Evolutionary conservation across 768 basidiomycete species (phyloP), one percentile per base, ranked within the genome.

Genomic region (Boletus pseudo-olivaceus): DNA sequence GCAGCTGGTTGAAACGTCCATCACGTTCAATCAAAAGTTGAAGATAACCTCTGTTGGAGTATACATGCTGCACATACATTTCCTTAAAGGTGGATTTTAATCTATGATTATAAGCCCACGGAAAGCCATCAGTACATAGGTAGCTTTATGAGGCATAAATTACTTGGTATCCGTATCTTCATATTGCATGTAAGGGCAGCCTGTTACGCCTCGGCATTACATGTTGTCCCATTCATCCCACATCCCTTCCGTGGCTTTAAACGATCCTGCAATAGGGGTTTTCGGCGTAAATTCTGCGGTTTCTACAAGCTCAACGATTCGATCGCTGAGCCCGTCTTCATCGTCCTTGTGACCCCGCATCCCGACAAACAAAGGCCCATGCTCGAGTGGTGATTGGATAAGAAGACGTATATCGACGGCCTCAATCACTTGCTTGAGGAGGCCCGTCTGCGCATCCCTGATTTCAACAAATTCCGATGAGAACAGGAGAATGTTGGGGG

Each of bases 181-280:
- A 27, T 42, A 45, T 20, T 26, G 14, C 19, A 23, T 37, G 23
- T 19, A 54, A 45, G 9, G 34, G 38, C 49, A 41, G 7, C 49
- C 23, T 20, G 6, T 29, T 29, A 29, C n/a, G 1, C n/a, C 47
- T 15, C 39, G 30, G 35, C 19, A 35, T 64, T 55, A 78, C 82
- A 87, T 84, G 63, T 86, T 83, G 62, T 88, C 87, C 85, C 87
- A 90, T 58, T 88, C 88, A 44, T 86, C 85, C 87, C 88, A 90
- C 53, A 71, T 37, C 41, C 61, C 64, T 14, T 70, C 69, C 9
- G 37, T 2, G 38, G 56, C 43, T 39, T 29, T 61, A 20, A 55
- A 55, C 7, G 51, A 27, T 32, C 58, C 66, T 26, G 53, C 50
- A 34, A 61, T 57, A 5, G 75, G 62, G 3, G 71, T 66, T n/a